Base-by-base conservation (phyloP, 2,329 filamentous ascomycete species). In the Claviceps purpurea region DNA sequence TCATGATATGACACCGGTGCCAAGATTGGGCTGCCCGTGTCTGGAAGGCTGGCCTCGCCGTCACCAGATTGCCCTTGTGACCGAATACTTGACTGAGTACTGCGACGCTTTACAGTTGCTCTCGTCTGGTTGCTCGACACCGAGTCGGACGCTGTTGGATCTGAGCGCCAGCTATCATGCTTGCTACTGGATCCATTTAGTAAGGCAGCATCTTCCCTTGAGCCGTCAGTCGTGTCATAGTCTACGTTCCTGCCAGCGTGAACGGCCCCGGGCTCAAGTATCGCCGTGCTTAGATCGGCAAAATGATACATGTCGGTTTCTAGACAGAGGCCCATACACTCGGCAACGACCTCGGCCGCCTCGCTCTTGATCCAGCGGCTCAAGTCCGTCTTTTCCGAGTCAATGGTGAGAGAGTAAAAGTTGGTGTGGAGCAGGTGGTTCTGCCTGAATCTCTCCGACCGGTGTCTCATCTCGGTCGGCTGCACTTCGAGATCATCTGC, bases 381-480 rank as follows among this genome's bases (percentile, higher is more conserved):
- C 55, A 81, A 76, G 60, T 93, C 87, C 0, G 76, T 82, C 62
- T 89, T 79, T 64, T 93, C 87, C 2, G 87, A 85, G 56, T 93
- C 87, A 47, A 87, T 76, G 0, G 87, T 91, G 45, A 87, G 74
- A 40, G 77, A 84, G 63, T 87, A 90, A 65, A 93, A 91, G 64
- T 90, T 90, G n/a, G 87, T 84, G 63, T 93, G 87, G 16, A 93
- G 69, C 5, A 88, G 67, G 66, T 93, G 88, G 39, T 79, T 78
- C 56, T 81, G 78, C 40, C 85, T 77, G 63, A 88, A 90, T 20
- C 76, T 77, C 59, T 91, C 87, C 2, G 85, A 90, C 49, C 86
- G 76, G 59, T 84, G 79, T 5, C 86, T 76, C 52, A 93, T 88
- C 58, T 90, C 82, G 4, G 82, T 82, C 37, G 87, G 85, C 58